Base-by-base conservation (phyloP, 2,329 filamentous ascomycete genomes). In the Malbranchea zuffiana region DNA sequence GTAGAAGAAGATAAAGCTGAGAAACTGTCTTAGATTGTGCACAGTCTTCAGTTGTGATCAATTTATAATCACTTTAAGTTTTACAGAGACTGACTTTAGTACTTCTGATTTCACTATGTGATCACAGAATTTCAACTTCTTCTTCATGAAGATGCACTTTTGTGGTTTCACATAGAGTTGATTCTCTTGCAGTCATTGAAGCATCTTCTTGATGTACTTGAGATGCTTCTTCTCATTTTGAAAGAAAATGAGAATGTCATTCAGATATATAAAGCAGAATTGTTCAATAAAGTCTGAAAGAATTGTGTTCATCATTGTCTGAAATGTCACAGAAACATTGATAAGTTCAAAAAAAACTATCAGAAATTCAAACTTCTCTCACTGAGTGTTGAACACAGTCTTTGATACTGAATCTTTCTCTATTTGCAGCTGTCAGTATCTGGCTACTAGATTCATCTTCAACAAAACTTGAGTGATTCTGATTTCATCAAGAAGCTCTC, bases 231-330 rank as follows among this genome's bases (percentile, higher is more conserved):
- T 35, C 12, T 25, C 10, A 13, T 12, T 21, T 13, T 35, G 5
- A 15, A 12, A 25, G 13, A 35, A 35, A 6, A 35, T 35, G 10
- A 35, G 6, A 27, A 35, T 35, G 26, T 35, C 16, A 27, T 35
- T 19, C 8, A 35, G 17, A 35, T 35, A 35, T 19, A 27, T 13
- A 4, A 35, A 11, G n/a, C 13, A 25, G 17, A 35, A 35, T 3
- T 5, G 24, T 5, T 17, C 17, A 16, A 27, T 25, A 26, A 25
- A 27, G n/a, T 35, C 19, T 8, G 10, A 5, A 6, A 33, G 17
- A 6, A 24, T 15, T 8, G 15, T 21, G 12, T 33, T 33, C 17
- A 33, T 33, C 13, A 33, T 21, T 24, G 17, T 24, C 23, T 33
- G 17, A 33, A 33, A 33, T 18, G 19, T 6, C 4, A 30, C 7